Evolutionary conservation across 2,329 filamentous ascomycete species (phyloP).

Genomic region (Sarocladium kiliense): DNA sequence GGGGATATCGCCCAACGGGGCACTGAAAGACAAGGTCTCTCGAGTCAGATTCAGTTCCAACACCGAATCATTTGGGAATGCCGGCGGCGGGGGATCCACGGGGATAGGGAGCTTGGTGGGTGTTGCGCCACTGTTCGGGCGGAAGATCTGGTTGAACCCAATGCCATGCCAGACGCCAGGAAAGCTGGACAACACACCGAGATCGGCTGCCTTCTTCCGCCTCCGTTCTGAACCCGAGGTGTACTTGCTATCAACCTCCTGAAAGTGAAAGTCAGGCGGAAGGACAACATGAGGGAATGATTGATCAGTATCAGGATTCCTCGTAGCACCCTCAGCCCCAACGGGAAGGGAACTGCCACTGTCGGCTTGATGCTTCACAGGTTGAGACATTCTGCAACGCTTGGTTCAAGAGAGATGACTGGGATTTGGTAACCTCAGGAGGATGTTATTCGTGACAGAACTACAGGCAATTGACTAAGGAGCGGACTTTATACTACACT

Average conservation of each 20-base stretch:
- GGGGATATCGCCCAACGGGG: conserved; percentile 26
- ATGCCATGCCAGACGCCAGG: conserved; percentile 24
- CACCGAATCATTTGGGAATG: conserved; percentile 21
- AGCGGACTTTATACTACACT: no score
- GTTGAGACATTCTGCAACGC: background rate
- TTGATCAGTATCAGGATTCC: background rate
- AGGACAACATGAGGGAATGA: background rate
- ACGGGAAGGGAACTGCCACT: background rate
- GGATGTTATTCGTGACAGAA: no score
- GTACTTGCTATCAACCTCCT: background rate
- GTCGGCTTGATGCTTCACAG: background rate
- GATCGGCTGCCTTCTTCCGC: background rate
- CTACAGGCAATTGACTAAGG: no score
- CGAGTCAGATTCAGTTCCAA: conserved; percentile 33
- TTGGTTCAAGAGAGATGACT: background rate
- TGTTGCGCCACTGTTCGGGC: conserved; percentile 21
- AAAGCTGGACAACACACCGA: conserved; percentile 21
- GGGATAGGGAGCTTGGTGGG: conserved; percentile 16
- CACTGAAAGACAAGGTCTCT: conserved; percentile 27
- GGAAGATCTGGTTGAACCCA: conserved; percentile 34
- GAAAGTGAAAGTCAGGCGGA: background rate
- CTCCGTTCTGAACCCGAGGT: background rate
- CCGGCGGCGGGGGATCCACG: conserved; percentile 11
- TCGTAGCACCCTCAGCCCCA: background rate
- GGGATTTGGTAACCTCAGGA: background rate